phyloP scores from a whole-genome alignment of 1,284 basidiomycete genomes.

The Cryptococcus amylolentus region DNA sequence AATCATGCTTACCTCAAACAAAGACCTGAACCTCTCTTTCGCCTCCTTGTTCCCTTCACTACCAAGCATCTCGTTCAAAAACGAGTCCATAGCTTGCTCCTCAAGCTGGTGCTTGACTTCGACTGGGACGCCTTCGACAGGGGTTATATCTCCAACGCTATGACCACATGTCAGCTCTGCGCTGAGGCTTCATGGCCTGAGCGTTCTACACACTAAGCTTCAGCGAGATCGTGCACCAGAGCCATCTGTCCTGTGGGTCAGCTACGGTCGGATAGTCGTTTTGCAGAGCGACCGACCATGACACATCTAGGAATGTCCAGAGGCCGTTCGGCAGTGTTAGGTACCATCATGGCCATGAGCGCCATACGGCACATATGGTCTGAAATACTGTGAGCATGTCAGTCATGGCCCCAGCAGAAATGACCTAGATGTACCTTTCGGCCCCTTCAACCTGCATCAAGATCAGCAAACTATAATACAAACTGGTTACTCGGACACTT shows the following conservation, averaged over 20 bases:
- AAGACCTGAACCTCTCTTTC: conserved; percentile 67
- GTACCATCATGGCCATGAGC: conserved; percentile 75
- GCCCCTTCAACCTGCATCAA: conserved; percentile 63
- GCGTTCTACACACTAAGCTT: conserved; percentile 61
- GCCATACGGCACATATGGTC: conserved; percentile 99
- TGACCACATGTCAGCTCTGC: neutral
- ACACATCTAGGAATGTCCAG: conserved; percentile 68
- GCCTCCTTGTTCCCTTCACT: conserved; percentile 60
- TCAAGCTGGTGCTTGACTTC: conserved; percentile 64
- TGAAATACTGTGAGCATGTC: conserved; percentile 66
- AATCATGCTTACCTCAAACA: conserved; percentile 66
- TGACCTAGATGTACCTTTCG: conserved; percentile 61
- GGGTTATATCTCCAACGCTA: conserved; percentile 86
- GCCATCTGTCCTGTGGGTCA: conserved; percentile 57
- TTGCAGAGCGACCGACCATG: conserved; percentile 25
- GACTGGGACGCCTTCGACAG: conserved; percentile 78
- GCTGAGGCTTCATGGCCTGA: too few species aligned
- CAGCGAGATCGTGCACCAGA: conserved; percentile 91
- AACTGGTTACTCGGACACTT: conserved; percentile 22
- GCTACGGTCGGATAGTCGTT: neutral
- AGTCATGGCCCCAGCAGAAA: conserved; percentile 7
- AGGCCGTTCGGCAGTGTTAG: conserved; percentile 56
- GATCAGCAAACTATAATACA: neutral
- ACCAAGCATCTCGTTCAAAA: conserved; percentile 85
- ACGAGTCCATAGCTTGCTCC: conserved; percentile 86